These are phyloP conservation scores for Suillus alpinus DNA, from an alignment of 768 basidiomycete species.

Conservation along the genomic window DNA sequence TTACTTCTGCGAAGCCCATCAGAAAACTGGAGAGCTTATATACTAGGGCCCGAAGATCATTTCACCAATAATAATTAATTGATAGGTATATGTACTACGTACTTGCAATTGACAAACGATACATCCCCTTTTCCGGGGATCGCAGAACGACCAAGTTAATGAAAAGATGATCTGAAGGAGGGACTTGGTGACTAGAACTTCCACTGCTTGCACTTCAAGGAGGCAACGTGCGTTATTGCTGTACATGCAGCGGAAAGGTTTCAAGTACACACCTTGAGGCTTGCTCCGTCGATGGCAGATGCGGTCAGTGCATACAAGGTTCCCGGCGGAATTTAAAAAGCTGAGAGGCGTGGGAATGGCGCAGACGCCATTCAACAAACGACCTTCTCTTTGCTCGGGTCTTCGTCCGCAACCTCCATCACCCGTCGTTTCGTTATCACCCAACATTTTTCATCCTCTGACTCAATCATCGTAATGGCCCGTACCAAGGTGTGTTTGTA, in stretches of 20 bases:
- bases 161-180: not conserved
- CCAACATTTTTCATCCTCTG: not conserved
- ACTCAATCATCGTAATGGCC: constrained; percentile 52
- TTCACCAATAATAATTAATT: not conserved
- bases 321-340: constrained; percentile 25
- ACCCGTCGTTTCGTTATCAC: not conserved
- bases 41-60: not conserved
- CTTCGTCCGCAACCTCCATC: constrained; percentile 11
- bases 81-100: not conserved
- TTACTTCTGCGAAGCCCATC: constrained; percentile 1
- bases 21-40: not conserved
- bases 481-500: constrained; percentile 71
- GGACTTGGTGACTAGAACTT: not conserved
- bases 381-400: constrained; percentile 4
- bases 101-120: not conserved
- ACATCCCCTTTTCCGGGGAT: not conserved
- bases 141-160: not conserved
- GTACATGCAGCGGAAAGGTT: not conserved
- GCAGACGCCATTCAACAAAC: constrained; percentile 16
- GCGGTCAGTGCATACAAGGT: constrained; percentile 30
- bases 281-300: not conserved
- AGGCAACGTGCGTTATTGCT: not conserved
- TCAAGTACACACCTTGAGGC: not conserved
- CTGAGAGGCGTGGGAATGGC: constrained; percentile 28
- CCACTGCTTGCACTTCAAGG: not conserved